Base-by-base conservation (phyloP, 805 yeast species). In the Wickerhamiella parazyma region DNA sequence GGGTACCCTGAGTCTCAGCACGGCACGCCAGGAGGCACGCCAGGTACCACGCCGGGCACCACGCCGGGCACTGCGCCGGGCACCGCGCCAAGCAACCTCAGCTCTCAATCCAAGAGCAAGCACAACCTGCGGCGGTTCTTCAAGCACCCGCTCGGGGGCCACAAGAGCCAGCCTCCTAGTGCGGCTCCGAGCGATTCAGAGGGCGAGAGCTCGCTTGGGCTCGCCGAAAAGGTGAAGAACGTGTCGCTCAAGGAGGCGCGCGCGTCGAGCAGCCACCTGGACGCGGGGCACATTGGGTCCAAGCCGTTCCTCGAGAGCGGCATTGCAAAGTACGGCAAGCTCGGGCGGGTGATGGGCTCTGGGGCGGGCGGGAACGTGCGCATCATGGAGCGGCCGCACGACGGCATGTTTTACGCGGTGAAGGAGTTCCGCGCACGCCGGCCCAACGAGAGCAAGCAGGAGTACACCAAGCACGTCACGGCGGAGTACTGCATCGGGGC, bases 351-450 rank as follows among this genome's bases (percentile, higher is more conserved):
- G 18, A 66, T 85, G 40, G 97, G 97, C 18, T 76, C 87, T 46
- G 97, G 97, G 11, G 96, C 96, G 1, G 87, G 94, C 19, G 96
- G 97, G 1, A 79, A 91, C 0, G 97, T 87, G n/a, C 72, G 80
- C 34, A 69, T 84, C 42, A 80, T 86, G 47, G 73, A 75, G 46
- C 71, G 80, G 42, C 68, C 73, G 24, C 59, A 71, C 0, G 78
- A 77, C 50, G 71, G 74, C 19, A 70, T 73, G 48, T 59, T 83
- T 4, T 85, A 73, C 62, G 97, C 97, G 0, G 82, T 89, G 43
- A 87, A 87, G 64, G 81, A 83, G 60, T 86, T 89, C 60, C 69
- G 94, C 48, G 64, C 80, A 8, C 76, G 77, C 52, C 65, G 72
- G 45, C 64, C 70, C 4, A 70, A 71, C 42, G 94, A 84, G 57